phyloP scores from a whole-genome alignment of 2,329 filamentous ascomycete species.

The Aspergillus hortae region DNA sequence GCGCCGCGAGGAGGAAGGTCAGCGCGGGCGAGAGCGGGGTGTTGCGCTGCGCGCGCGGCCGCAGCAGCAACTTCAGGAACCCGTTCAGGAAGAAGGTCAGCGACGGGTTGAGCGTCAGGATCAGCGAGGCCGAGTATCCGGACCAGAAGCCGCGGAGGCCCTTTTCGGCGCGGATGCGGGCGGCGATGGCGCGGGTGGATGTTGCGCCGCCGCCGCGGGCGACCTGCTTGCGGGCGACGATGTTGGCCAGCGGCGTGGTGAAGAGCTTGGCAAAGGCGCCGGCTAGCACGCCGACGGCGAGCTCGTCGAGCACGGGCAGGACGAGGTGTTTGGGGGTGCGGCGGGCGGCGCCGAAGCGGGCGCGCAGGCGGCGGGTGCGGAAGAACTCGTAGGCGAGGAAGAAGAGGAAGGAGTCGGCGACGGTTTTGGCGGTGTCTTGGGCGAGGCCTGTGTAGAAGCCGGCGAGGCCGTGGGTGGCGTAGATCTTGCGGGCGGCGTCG shows the following conservation, averaged over 20 bases:
- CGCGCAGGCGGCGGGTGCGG: constrained; percentile 43
- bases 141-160: constrained; percentile 79
- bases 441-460: constrained; percentile 68
- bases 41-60: constrained; percentile 52
- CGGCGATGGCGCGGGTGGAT: constrained; percentile 55
- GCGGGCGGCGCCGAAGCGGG: constrained; percentile 22
- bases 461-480: constrained; percentile 65
- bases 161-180: constrained; percentile 63
- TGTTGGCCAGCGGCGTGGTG: constrained; percentile 76
- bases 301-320: constrained; percentile 66
- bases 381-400: constrained; percentile 73
- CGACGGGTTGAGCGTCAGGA: constrained; percentile 80
- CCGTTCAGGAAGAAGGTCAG: constrained; percentile 83
- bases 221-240: constrained; percentile 79
- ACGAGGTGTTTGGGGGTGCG: constrained; percentile 24
- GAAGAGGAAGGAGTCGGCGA: constrained; percentile 77
- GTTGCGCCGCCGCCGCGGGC: constrained; percentile 33
- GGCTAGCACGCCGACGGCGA: constrained; percentile 66
- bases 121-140: constrained; percentile 75
- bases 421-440: constrained; percentile 63
- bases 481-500: constrained; percentile 70
- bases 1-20: constrained; percentile 67
- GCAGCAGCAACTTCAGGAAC: constrained; percentile 58
- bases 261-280: constrained; percentile 71
- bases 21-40: constrained; percentile 50